Evolutionary conservation across 768 basidiomycete genomes (phyloP).

Genomic region (Hericium rajendrae): DNA sequence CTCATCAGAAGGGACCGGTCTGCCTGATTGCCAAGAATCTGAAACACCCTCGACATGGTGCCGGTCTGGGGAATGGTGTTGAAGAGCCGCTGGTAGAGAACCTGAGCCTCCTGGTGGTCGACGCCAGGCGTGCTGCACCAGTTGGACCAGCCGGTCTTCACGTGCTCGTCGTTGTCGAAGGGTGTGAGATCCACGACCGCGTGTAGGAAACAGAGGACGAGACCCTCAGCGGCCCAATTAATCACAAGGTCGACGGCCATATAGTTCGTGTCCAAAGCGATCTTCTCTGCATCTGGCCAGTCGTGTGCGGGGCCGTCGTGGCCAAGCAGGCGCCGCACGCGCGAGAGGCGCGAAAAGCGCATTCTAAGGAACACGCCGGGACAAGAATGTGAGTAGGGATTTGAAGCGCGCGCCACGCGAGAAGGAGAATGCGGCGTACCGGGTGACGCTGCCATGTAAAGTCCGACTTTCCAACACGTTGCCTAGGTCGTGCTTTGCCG

Average conservation of each 20-base stretch:
- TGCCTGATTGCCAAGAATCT: slow-evolving; percentile 59
- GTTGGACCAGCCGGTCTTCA: slow-evolving; percentile 74
- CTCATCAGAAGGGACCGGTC: slow-evolving; percentile 53
- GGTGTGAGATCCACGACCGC: slow-evolving; percentile 64
- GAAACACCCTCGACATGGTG: slow-evolving; percentile 59
- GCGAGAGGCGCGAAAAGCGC: slow-evolving; percentile 67
- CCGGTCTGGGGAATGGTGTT: slow-evolving; percentile 42
- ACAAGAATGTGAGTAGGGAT: background rate
- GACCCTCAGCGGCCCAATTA: slow-evolving; percentile 80
- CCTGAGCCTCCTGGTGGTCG: slow-evolving; percentile 43
- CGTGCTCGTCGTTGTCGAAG: slow-evolving; percentile 64
- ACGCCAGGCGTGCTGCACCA: slow-evolving; percentile 79
- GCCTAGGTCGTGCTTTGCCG: slow-evolving; percentile 65
- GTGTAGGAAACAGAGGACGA: slow-evolving; percentile 85
- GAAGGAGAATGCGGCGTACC: slow-evolving; percentile 29
- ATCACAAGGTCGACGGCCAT: slow-evolving; percentile 86
- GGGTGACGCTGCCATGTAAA: slow-evolving; percentile 77
- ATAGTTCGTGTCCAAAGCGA: slow-evolving; percentile 62
- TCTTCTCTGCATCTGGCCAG: slow-evolving; percentile 61
- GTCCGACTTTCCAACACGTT: slow-evolving; percentile 66
- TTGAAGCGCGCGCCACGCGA: slow-evolving; percentile 4
- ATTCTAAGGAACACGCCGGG: slow-evolving; percentile 38
- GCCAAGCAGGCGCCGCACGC: slow-evolving; percentile 65
- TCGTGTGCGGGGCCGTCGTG: slow-evolving; percentile 42
- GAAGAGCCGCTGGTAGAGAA: slow-evolving; percentile 50